Evolutionary conservation across 192 early-diverging fungal genomes (phyloP), one percentile per base, ranked within the genome.

Genomic region (Geranomyces michiganensis): DNA sequence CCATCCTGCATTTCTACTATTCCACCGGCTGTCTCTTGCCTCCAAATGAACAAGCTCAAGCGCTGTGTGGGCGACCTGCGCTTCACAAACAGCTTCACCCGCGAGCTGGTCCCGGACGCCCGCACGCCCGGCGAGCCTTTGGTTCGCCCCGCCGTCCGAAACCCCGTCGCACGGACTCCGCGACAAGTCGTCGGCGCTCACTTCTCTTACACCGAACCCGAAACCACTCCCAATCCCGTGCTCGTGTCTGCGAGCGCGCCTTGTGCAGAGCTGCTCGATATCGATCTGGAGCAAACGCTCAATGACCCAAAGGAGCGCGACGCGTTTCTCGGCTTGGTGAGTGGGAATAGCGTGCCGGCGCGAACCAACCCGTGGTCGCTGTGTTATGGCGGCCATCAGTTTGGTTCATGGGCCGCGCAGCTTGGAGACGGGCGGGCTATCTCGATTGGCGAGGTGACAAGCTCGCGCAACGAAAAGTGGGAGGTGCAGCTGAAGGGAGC

Each of bases 341-440:
- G 56, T 24, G 73, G 73, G 3, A 67, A 60, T 29, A 33, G 63
- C 30, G 89, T 88, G 73, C 88, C 89, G 0, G 87, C 83, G 26
- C 33, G 15, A 29, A 70, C 65, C 19, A 67, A 74, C 36, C 76
- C 79, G 19, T 85, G 80, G 73, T 44, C 84, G 7, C 51, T 74
- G 41, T 71, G 68, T 47, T 85, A 85, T 62, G 81, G 71, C 22
- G 84, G 84, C 2, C 84, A 85, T 67, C 84, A 85, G 72, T 85
- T 85, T 78, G 84, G 84, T 22, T 72, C 48, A 15, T 85, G 68
- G 67, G 77, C 80, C 6, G 75, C 80, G 15, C 91, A 94, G 77
- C 78, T 96, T 7, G 95, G 95, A 31, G 95, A 97, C 69, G 93
- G 94, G 1, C 79, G 94, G 33, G 93, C 93, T 0, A 89, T 95